A percentile compares a stretch with the other conserved stretches of the same genome.
Evolutionary conservation across 805 yeast genomes (phyloP).

Genomic region (Pichia kluyveri): DNA sequence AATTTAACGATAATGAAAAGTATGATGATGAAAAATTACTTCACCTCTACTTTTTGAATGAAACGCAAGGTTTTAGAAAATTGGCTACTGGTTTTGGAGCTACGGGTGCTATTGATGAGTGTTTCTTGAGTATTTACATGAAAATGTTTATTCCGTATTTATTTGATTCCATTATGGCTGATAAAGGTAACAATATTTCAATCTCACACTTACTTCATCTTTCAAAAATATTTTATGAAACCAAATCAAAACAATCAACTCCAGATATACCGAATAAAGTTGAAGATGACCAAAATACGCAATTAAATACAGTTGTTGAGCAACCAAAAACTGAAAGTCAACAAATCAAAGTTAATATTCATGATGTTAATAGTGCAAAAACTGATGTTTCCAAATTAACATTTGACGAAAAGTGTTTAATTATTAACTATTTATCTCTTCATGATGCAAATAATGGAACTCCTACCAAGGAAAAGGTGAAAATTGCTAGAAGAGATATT

Average conservation of each 20-base stretch:
- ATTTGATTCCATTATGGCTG: conserved; percentile 5
- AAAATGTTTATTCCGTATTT: conserved; percentile 30
- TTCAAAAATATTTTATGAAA: not conserved
- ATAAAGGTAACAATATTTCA: not conserved
- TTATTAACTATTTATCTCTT: conserved; percentile 2
- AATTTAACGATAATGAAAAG: conserved; percentile 22
- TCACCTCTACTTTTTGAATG: conserved; percentile 36
- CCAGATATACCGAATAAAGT: not conserved
- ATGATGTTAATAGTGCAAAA: not conserved
- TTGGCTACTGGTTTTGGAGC: conserved; percentile 78
- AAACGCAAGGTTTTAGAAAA: conserved; percentile 52
- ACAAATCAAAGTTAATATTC: not conserved
- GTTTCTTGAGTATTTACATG: conserved; percentile 53
- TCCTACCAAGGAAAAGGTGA: conserved; percentile 27
- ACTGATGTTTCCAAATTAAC: not conserved
- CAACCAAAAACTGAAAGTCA: not conserved
- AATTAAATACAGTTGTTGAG: too few relatives aligned
- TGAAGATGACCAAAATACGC: not conserved
- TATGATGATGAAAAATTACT: conserved; percentile 31
- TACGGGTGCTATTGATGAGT: conserved; percentile 66
- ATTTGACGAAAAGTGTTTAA: not conserved
- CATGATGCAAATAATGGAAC: conserved; percentile 10
- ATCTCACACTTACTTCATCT: not conserved
- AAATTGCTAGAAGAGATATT: conserved; percentile 42
- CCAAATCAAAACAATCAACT: conserved; percentile 1